Percentiles rank a stretch among this genome's conserved stretches.
phyloP scores from a whole-genome alignment of 768 basidiomycete species.

The Royoungia palumana region DNA sequence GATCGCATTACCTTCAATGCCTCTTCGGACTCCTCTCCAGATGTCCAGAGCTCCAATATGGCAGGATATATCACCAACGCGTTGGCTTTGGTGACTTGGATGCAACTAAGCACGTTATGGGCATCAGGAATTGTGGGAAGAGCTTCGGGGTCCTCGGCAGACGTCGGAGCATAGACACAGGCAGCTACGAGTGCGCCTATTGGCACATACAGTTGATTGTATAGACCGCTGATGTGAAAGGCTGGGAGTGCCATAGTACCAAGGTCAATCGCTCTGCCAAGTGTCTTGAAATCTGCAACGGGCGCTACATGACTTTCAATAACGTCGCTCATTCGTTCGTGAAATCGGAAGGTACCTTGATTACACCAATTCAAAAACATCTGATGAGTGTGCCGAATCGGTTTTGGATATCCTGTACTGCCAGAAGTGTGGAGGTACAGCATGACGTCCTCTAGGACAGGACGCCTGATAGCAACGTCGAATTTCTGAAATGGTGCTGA shows the following conservation, averaged over 20 bases:
- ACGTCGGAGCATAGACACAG: conserved; percentile 33
- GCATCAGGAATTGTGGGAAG: conserved; percentile 20
- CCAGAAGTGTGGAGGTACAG: too few relatives aligned
- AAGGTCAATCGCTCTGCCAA: neutral
- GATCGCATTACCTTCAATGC: conserved; percentile 9
- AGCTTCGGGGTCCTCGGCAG: neutral
- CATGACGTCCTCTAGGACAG: too few relatives aligned
- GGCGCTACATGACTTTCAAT: too few relatives aligned
- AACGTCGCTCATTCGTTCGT: too few relatives aligned
- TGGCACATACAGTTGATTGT: conserved; percentile 30
- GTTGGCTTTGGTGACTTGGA: conserved; percentile 5
- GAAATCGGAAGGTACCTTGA: too few relatives aligned
- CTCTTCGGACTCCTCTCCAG: conserved; percentile 11
- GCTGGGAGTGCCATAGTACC: conserved; percentile 35
- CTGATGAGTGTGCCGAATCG: too few relatives aligned
- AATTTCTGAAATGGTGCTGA: too few relatives aligned
- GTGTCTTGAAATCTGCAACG: too few relatives aligned
- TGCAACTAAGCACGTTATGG: conserved; percentile 19
- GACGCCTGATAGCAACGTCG: too few relatives aligned
- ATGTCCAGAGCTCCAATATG: conserved; percentile 14
- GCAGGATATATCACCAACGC: conserved; percentile 18
- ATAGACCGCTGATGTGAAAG: conserved; percentile 38
- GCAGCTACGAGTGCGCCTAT: conserved; percentile 26
- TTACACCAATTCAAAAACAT: too few relatives aligned
- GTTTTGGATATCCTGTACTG: too few relatives aligned